Evolutionary conservation across 2,329 filamentous ascomycete genomes (phyloP), one percentile per base, ranked within the genome.

Genomic region (Scytalidium lignicola): DNA sequence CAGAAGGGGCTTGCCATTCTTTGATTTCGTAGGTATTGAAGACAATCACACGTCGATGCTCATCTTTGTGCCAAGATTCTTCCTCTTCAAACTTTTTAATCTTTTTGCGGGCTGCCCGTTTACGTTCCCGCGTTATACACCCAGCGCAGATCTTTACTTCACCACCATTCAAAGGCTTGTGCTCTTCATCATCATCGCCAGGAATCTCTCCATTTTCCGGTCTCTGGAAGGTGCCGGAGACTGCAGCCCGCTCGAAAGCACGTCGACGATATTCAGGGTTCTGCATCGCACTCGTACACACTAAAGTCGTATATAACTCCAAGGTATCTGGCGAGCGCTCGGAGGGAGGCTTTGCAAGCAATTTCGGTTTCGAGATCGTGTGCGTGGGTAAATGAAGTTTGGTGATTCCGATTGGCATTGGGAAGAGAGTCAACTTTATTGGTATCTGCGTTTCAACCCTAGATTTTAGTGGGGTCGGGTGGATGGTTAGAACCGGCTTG

Each of bases 381-480:
- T 96, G 85, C 3, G 86, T 83, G 3, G 92, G 93, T 15, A 99
- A 78, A 62, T 95, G 90, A 45, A 97, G 72, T 64, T 86, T 89
- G 55, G 85, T 88, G 50, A 91, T 81, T 10, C 86, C 86, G 1
- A 76, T 71, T 1, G 91, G 90, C 43, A 95, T 73, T 18, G 87
- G 83, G 50, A 83, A 85, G 37, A 97, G 69, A 0, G 84, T 86
- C 67, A 97, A 77, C 60, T 85, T 85, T 58, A 96, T 89, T 8
- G 88, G 88, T 58, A 97, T 96, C 65, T 97, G 93, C 0, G 93
- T 97, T 71, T 99, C 93, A 17, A 97, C 93, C 19, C 93, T 84
- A 15, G 91, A 96, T 68, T 96, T 97, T 49, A 81, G 65, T 4
- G 85, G 85, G 3, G 82, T 87, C 4, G 83, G 81, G 54, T 84